Evolutionary conservation across 768 basidiomycete species (phyloP).

Genomic region (Collybiopsis luxurians): DNA sequence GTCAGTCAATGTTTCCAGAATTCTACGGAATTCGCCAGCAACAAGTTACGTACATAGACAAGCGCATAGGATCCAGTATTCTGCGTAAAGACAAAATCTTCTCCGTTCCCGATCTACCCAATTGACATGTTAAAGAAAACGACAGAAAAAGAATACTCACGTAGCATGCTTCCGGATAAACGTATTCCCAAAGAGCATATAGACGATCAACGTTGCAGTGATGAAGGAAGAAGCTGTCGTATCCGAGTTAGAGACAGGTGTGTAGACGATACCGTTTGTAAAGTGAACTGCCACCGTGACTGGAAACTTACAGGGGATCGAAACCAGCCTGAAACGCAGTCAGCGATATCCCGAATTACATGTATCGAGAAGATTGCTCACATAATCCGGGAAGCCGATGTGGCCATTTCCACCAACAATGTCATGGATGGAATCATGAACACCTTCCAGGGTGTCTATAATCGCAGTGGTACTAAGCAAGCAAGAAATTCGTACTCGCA

Average conservation of each 20-base stretch:
- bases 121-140: not conserved
- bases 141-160: not conserved
- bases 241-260: too few relatives aligned
- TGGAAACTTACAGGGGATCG: not conserved
- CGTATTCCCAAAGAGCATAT: not conserved
- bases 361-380: too few relatives aligned
- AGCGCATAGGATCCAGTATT: not conserved
- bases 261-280: too few relatives aligned
- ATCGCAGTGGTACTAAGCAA: not conserved
- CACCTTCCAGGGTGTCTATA: not conserved
- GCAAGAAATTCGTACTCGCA: not conserved
- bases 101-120: not conserved
- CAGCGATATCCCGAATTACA: too few relatives aligned
- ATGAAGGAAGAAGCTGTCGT: slow-evolving; percentile 2
- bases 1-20: too few relatives aligned
- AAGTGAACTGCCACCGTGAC: too few relatives aligned
- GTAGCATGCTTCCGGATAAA: not conserved
- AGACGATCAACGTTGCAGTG: slow-evolving; percentile 3
- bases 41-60: not conserved
- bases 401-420: not conserved
- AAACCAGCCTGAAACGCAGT: not conserved
- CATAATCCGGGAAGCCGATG: not conserved
- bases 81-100: not conserved
- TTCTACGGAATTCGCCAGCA: not conserved
- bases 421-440: not conserved